Evolutionary conservation across 208 protist species (phyloP).

Genomic region (Leishmania tropica): DNA sequence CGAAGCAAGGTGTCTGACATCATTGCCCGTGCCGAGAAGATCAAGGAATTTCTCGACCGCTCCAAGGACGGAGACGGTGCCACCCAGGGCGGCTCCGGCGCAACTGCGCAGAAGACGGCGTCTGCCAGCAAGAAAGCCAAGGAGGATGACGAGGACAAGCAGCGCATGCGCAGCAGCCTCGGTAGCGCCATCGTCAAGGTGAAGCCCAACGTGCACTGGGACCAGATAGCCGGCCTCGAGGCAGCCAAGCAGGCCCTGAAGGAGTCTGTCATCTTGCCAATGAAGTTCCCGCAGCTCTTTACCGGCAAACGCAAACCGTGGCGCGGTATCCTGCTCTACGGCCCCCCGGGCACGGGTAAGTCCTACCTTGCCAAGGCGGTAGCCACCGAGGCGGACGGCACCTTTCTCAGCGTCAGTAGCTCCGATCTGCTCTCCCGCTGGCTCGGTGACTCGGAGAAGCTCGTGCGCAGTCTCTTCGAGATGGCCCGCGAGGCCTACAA

Average conservation of each 20-base stretch:
- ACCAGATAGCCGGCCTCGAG: constrained; percentile 91
- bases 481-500: constrained; percentile 86
- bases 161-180: constrained; percentile 87
- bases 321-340: constrained; percentile 93
- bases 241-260: constrained; percentile 92
- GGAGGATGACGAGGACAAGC: constrained; percentile 93
- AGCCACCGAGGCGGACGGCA: constrained; percentile 86
- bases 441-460: constrained; percentile 94
- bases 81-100: constrained; percentile 16
- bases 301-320: constrained; percentile 91
- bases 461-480: constrained; percentile 94
- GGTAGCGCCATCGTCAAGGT: constrained; percentile 72
- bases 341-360: constrained; percentile 94
- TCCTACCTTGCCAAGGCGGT: constrained; percentile 94
- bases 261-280: constrained; percentile 92
- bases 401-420: constrained; percentile 94
- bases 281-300: constrained; percentile 94
- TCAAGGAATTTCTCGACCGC: constrained; percentile 95
- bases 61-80: constrained; percentile 63
- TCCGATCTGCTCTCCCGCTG: constrained; percentile 92
- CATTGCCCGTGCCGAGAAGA: constrained; percentile 94
- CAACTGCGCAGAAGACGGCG: constrained; percentile 68
- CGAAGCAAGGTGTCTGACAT: constrained; percentile 94
- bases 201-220: constrained; percentile 89
- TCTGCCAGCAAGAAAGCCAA: constrained; percentile 86